phyloP scores from a whole-genome alignment of 345 rosid genomes.

The Acer saccharum region DNA sequence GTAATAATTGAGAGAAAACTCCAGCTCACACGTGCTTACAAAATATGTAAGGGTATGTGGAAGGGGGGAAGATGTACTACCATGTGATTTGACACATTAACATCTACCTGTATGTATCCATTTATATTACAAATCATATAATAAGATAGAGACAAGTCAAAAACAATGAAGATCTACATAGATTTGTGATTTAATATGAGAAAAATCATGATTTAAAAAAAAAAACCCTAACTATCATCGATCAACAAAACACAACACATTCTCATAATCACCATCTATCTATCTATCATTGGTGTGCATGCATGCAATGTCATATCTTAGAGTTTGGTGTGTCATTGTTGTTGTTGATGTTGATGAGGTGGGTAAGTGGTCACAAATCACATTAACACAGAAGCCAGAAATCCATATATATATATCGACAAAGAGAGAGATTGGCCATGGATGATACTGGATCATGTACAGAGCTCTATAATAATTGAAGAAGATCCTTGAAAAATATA shows the following conservation, averaged over 20 bases:
- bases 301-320: neutral
- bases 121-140: no score
- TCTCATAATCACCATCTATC: neutral
- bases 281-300: neutral
- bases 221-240: neutral
- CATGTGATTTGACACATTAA: no score
- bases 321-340: neutral
- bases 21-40: no score
- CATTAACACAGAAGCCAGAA: neutral
- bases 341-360: neutral
- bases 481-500: no score
- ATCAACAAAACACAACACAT: neutral
- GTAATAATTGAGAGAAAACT: no score
- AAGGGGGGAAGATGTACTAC: no score
- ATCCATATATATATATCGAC: neutral
- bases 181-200: neutral
- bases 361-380: constrained; percentile 16
- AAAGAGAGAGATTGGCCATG: neutral
- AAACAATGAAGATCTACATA: neutral
- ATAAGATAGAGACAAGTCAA: neutral
- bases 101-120: no score
- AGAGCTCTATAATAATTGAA: constrained; percentile 4
- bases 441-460: no score
- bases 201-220: neutral
- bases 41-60: no score